Base-by-base conservation (phyloP, 441 rosid species). In the Pelargonium citronellum region DNA sequence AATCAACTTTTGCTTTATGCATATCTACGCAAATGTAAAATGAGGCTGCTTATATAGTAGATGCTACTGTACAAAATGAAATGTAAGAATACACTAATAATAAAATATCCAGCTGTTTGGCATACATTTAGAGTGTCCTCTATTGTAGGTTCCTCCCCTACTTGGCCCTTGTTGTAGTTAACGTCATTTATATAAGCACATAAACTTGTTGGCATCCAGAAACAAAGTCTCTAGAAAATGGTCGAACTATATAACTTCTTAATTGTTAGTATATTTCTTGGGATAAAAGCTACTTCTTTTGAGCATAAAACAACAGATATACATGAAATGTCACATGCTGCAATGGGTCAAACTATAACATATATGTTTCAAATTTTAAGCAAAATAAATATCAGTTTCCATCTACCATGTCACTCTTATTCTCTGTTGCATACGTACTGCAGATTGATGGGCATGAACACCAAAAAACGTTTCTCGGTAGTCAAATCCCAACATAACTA, bases 211-310 rank as follows among this genome's bases (percentile, higher is more conserved):
- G 65, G 16, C 39, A 61, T 24, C 37, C 12, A 61, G 15, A 61
- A 61, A 61, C 65, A 27, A 27, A 58, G 62, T 55, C 64, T 41
- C 46, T 41, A 41, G 10, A 41, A 8, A 58, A 58, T 58, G 9
- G 8, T 58, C 9, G 11, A 58, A 58, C 24, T 55, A 55, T 58
- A 58, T 20, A 58, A 41, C 10, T 41, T 20, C n/a, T 17, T 19
- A 9, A 53, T 7, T 19, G 27, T 20, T 20, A 17, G 34, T 58
- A 58, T 22, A 19, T 20, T 19, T 58, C 9, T 58, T 19, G n/a
- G 20, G 20, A 8, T 19, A 10, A 49, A 49, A 49, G 12, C 15
- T 0, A 41, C 46, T 27, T 27, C 30, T 41, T 41, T 41, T 41
- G 46, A 41, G 2, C 10, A 41, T 41, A 41, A 41, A 41, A 41